phyloP scores from a whole-genome alignment of 192 early-diverging fungal species.

The Coemansia sp. region DNA sequence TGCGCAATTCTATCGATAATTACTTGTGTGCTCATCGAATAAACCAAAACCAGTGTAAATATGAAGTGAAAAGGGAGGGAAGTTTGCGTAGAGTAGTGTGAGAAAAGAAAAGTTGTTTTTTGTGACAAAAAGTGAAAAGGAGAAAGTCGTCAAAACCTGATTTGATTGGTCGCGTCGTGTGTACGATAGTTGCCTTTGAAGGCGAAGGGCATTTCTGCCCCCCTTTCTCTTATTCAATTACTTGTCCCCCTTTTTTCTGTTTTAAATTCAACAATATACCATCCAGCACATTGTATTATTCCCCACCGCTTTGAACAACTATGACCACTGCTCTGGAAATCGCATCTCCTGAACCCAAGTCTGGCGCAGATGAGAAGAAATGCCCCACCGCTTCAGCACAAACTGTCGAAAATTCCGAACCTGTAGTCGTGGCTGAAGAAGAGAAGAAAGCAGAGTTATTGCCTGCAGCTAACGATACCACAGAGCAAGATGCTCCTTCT shows the following conservation, averaged over 20 bases:
- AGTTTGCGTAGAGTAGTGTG: too few species aligned
- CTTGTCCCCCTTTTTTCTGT: not conserved
- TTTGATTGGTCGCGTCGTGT: not conserved
- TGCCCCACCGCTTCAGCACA: not conserved
- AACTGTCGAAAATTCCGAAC: not conserved
- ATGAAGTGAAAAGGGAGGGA: not conserved
- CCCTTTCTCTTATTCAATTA: not conserved
- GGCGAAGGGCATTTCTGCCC: not conserved
- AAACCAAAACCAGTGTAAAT: not conserved
- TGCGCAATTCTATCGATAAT: constrained; percentile 40
- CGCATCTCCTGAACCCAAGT: not conserved
- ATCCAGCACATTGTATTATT: constrained; percentile 7
- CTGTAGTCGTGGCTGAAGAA: not conserved
- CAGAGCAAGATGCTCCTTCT: not conserved
- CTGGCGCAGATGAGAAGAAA: constrained; percentile 2
- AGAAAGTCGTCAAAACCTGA: not conserved
- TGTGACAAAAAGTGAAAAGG: too few species aligned
- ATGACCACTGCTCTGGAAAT: constrained; percentile 4
- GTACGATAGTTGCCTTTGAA: not conserved
- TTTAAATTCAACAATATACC: not conserved
- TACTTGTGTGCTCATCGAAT: constrained; percentile 42
- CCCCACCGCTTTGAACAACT: not conserved
- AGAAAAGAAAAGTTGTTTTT: not conserved
- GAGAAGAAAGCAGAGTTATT: not conserved
- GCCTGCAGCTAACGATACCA: not conserved